phyloP scores from a whole-genome alignment of 345 rosid genomes.

The Salix koriyanagi region DNA sequence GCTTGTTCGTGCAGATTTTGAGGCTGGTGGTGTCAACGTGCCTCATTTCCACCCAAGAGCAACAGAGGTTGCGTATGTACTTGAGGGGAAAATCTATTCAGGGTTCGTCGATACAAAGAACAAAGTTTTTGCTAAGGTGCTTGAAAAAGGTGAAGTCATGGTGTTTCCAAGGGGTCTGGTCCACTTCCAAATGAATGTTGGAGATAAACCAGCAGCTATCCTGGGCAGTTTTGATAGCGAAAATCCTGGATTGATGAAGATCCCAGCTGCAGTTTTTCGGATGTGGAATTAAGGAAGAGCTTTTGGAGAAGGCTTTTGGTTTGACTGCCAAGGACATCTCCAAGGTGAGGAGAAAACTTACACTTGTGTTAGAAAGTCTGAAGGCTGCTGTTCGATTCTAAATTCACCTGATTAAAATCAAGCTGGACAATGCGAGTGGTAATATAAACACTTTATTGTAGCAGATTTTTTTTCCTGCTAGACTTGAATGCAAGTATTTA shows the following conservation, averaged over 20 bases:
- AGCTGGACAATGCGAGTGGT: not conserved
- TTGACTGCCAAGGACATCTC: conserved; percentile 55
- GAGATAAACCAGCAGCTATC: conserved; percentile 54
- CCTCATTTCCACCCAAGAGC: conserved; percentile 87
- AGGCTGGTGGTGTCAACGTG: conserved; percentile 56
- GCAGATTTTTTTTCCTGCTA: not conserved
- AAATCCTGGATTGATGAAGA: conserved; percentile 61
- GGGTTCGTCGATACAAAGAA: conserved; percentile 72
- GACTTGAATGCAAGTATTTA: not conserved
- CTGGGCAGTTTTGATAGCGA: conserved; percentile 70
- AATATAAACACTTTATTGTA: not conserved
- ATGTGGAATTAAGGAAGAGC: conserved; percentile 54
- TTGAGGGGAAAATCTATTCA: conserved; percentile 61
- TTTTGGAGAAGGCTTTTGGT: conserved; percentile 75
- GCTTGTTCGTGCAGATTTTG: conserved; percentile 67
- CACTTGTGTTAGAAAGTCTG: conserved; percentile 2
- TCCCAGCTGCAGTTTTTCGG: conserved; percentile 73
- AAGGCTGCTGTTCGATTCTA: not conserved
- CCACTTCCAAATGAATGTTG: conserved; percentile 87
- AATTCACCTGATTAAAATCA: not conserved
- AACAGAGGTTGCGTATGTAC: conserved; percentile 56
- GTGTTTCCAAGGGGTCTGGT: conserved; percentile 75
- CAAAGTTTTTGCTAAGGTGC: conserved; percentile 55
- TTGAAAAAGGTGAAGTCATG: conserved; percentile 80
- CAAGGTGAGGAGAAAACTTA: conserved; percentile 51